Evolutionary conservation across 306 rosid species (phyloP), one percentile per base, ranked within the genome.

Genomic region (Lathyrus tuberosus): DNA sequence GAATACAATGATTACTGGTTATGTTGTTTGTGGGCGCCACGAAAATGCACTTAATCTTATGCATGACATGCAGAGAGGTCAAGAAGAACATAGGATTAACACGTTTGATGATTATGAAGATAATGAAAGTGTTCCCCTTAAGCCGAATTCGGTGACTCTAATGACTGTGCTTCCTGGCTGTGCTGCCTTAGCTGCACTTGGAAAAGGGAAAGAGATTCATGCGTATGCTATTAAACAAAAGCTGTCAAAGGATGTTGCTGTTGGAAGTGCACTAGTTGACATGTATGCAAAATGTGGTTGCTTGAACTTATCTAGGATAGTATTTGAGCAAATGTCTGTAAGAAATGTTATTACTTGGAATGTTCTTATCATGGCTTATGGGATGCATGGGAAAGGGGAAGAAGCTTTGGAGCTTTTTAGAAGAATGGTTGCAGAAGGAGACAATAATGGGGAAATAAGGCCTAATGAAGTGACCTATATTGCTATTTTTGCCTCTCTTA

Each of bases 281-380:
- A 91, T 91, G 97, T 91, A 88, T 71, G 97, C 96, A 33, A 91
- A 88, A 79, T 88, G 96, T 61, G 97, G 97, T 68, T 85, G 86
- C 86, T 78, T 88, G 84, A 58, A 82, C 73, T 68, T 83, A 66
- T 63, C 89, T 58, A 83, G 82, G 75, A 72, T 78, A 37, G 80
- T 81, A 65, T 91, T 91, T 66, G 83, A 88, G 82, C 89, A 70
- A 74, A 88, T 91, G 86, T 86, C 87, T 18, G 5, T 80, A 4
- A 85, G 80, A 79, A 91, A 91, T 70, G 79, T 84, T 62, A 88
- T 91, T 65, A 86, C 96, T 15, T 91, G 97, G 97, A 91, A 91
- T 71, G 93, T 79, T 71, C 86, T 91, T 66, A 86, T 88, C 73
- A 86, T 91, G 96, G 96, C 96, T 24, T 85, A 83, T 28, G 97